Percentiles rank a stretch among this genome's conserved stretches.
phyloP scores from a whole-genome alignment of 768 basidiomycete species.

The Crepidotus variabilis region DNA sequence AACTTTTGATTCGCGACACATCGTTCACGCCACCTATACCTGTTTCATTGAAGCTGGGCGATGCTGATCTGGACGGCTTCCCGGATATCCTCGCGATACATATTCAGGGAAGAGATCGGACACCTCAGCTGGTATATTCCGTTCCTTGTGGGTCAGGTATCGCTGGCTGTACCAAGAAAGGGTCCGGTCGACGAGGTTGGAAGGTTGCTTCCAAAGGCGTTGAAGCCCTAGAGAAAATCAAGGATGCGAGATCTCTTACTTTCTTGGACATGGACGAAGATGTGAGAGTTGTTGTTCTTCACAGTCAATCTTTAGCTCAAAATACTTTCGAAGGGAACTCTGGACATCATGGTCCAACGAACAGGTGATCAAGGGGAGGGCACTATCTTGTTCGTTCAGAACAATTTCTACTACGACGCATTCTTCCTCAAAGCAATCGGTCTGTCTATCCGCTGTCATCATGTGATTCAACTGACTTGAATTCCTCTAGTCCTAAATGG shows the following conservation, averaged over 20 bases:
- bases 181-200: slow-evolving; percentile 64
- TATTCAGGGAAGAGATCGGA: slow-evolving; percentile 39
- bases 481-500: slow-evolving; percentile 75
- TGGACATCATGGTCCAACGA: slow-evolving; percentile 91
- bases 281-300: slow-evolving; percentile 42
- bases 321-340: slow-evolving; percentile 56
- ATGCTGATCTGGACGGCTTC: slow-evolving; percentile 91
- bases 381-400: slow-evolving; percentile 80
- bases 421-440: slow-evolving; percentile 98
- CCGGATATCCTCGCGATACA: slow-evolving; percentile 76
- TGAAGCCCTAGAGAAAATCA: slow-evolving; percentile 58
- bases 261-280: slow-evolving; percentile 97
- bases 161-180: slow-evolving; percentile 51
- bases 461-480: background rate
- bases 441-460: slow-evolving; percentile 30
- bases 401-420: slow-evolving; percentile 97
- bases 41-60: slow-evolving; percentile 77
- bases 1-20: slow-evolving; percentile 69
- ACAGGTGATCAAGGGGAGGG: slow-evolving; percentile 63
- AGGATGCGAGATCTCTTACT: slow-evolving; percentile 73
- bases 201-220: slow-evolving; percentile 49
- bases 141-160: slow-evolving; percentile 53
- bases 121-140: slow-evolving; percentile 62
- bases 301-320: background rate
- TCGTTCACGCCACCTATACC: slow-evolving; percentile 67